phyloP scores from a whole-genome alignment of 2,329 filamentous ascomycete species.

The Fusarium brachygibbosum region DNA sequence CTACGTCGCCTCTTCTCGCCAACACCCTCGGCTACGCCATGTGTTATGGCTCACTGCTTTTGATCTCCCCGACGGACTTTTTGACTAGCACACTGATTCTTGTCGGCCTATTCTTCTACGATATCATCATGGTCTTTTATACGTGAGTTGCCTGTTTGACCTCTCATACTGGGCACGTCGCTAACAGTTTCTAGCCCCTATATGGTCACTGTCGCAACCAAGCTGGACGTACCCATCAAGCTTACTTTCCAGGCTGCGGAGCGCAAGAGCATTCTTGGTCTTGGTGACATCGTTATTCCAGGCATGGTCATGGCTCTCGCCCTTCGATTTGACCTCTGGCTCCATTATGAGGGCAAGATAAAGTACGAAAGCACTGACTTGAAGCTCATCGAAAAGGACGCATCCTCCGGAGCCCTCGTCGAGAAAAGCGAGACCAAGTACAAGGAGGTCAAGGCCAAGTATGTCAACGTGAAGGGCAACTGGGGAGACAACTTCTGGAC shows the following conservation, averaged over 20 bases:
- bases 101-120: constrained; percentile 88
- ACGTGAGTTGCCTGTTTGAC: constrained; percentile 65
- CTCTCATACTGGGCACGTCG: background rate
- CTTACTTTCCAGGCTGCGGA: constrained; percentile 79
- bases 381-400: constrained; percentile 53
- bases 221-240: constrained; percentile 92
- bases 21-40: constrained; percentile 91
- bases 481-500: constrained; percentile 93
- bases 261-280: constrained; percentile 84
- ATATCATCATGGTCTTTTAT: constrained; percentile 93
- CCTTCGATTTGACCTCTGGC: constrained; percentile 90
- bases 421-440: constrained; percentile 58
- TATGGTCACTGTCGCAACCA: constrained; percentile 90
- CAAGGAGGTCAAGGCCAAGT: constrained; percentile 65
- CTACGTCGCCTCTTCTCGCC: constrained; percentile 70
- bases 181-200: constrained; percentile 68
- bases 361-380: constrained; percentile 58
- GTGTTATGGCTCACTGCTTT: constrained; percentile 83
- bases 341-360: constrained; percentile 80
- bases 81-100: constrained; percentile 83
- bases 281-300: constrained; percentile 94
- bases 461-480: constrained; percentile 72
- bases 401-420: constrained; percentile 52
- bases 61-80: constrained; percentile 92
- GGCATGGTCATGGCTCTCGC: constrained; percentile 91